Conservation (phyloP, 108 stramenopile genomes). For the Thalassiosira profunda region DNA sequence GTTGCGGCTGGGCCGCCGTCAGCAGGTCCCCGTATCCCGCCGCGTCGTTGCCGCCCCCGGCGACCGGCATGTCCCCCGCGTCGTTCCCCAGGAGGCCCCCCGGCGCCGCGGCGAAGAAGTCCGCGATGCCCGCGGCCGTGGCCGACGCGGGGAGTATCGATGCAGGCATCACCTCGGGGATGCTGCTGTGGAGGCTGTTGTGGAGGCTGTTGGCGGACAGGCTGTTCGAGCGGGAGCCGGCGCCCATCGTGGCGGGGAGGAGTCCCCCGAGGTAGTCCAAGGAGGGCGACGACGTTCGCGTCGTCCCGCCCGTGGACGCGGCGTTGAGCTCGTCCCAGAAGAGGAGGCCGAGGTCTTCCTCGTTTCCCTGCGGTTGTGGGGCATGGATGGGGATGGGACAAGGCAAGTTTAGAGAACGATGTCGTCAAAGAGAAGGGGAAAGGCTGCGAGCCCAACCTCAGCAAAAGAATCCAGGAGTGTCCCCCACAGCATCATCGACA, state of each 20-base stretch:
- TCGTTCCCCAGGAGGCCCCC: neutral
- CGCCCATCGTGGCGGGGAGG: too few species aligned
- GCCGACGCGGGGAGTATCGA: neutral
- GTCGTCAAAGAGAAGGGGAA: neutral
- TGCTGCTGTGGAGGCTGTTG: neutral
- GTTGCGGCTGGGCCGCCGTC: constrained; percentile 6
- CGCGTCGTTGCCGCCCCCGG: too few species aligned
- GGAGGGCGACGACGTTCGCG: too few species aligned
- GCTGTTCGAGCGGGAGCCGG: neutral
- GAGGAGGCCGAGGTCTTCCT: constrained; percentile 30
- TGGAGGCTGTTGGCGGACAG: neutral
- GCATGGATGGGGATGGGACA: neutral
- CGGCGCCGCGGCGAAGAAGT: too few species aligned
- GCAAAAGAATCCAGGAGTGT: too few species aligned
- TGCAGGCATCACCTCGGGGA: neutral
- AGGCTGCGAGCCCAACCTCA: too few species aligned
- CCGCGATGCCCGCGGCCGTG: too few species aligned
- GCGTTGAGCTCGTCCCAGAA: constrained; percentile 38
- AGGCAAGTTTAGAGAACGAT: neutral
- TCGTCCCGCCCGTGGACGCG: too few species aligned
- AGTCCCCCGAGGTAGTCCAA: too few species aligned
- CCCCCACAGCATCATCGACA: too few species aligned
- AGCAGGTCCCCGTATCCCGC: too few species aligned
- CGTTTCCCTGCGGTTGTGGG: constrained; percentile 6
- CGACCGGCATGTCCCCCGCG: neutral